Evolutionary conservation across 371 early-diverging fungal species (phyloP), one percentile per base, ranked within the genome.

Genomic region (Dichotomocladium elegans): DNA sequence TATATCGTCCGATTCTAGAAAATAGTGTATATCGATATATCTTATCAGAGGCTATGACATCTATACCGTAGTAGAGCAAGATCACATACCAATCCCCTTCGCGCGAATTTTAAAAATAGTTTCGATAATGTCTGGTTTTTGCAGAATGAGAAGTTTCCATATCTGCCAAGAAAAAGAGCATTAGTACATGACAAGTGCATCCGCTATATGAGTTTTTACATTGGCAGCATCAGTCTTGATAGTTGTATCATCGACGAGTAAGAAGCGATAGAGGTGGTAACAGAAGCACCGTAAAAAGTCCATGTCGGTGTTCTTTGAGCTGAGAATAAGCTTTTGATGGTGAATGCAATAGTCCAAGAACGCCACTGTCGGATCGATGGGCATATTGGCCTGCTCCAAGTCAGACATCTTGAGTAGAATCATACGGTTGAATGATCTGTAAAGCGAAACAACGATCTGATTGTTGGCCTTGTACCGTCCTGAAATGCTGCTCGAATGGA

Each of bases 241-340:
- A 28, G 56, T 47, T 5, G 77, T 74, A 34, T 79, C 70, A 11
- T 71, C 70, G 15, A 60, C 52, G 3, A 73, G 55, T 26, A 87
- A 55, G 47, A 74, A 81, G 10, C 70, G 60, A 50, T 83, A 88
- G 27, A 91, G 51, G 62, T 88, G 83, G 54, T 85, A 77, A 29
- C 83, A 77, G 37, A 88, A 63, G 51, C 81, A 77, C 53, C 72
- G 75, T 61, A 85, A 70, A 54, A 86, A 88, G 27, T 87, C 84
- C 4, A 70, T 56, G 55, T 91, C 89, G 0, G 61, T 77, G 21
- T 86, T 86, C 21, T 67, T 64, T 6, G 60, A 12, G 51, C 77
- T 79, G 5, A 89, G 56, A 4, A 88, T 76, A 40, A 87, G 70
- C 57, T 83, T 83, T 62, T 90, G 88, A 60, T 86, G 76, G 46